phyloP scores from a whole-genome alignment of 148 eudicot species.

The Dianthus caryophyllus region DNA sequence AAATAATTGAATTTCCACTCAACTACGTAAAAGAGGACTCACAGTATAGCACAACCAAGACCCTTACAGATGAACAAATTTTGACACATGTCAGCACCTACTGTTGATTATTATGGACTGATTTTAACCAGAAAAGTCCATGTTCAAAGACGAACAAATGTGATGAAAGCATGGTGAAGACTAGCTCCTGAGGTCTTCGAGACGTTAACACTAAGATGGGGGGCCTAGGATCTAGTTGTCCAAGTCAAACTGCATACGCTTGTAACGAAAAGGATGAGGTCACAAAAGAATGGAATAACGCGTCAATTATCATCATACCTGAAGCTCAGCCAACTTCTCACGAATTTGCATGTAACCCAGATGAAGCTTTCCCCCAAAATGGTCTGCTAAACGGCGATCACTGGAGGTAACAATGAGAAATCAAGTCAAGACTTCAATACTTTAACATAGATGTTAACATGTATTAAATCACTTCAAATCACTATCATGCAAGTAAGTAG shows the following conservation, averaged over 20 bases:
- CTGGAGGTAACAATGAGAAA: slow-evolving; percentile 45
- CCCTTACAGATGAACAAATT: slow-evolving; percentile 67
- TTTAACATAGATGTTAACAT: slow-evolving; percentile 1
- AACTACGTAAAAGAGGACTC: slow-evolving; percentile 66
- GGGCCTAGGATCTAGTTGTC: not conserved
- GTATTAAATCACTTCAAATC: slow-evolving; percentile 7
- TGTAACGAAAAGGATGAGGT: not conserved
- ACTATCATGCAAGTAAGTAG: slow-evolving; percentile 33
- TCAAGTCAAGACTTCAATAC: slow-evolving; percentile 20
- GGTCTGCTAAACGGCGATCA: slow-evolving; percentile 97
- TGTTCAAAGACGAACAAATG: slow-evolving; percentile 1
- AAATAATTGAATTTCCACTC: slow-evolving; percentile 40
- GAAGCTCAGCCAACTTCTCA: slow-evolving; percentile 85
- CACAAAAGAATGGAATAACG: not conserved
- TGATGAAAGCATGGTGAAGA: not conserved
- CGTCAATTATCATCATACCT: slow-evolving; percentile 40
- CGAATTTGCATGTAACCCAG: slow-evolving; percentile 99
- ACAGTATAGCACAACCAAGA: slow-evolving; percentile 68
- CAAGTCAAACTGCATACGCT: slow-evolving; percentile 1
- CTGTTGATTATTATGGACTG: not conserved
- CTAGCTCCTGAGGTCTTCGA: not conserved
- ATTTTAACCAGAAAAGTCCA: not conserved
- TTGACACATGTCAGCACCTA: slow-evolving; percentile 62
- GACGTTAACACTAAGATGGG: slow-evolving; percentile 3
- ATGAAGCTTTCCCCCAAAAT: slow-evolving; percentile 98